Evolutionary conservation across 106 monocot genomes (phyloP).

Genomic region (Hemerocallis citrina): DNA sequence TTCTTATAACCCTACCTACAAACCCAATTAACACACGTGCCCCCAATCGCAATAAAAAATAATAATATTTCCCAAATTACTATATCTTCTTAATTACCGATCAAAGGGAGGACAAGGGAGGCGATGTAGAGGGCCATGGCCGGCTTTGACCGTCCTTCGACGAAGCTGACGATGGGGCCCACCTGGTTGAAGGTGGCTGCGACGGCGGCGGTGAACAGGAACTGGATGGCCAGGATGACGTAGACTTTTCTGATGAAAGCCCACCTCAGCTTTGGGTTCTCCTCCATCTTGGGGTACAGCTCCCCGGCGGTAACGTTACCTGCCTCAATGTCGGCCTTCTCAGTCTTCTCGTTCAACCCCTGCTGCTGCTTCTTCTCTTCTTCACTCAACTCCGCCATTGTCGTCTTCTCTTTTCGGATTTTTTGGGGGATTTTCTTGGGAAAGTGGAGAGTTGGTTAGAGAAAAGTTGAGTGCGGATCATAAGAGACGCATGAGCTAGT

Average conservation of each 20-base stretch:
- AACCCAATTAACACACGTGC: no score
- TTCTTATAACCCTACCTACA: no score
- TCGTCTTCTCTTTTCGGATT: no score
- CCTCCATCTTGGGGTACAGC: conserved; percentile 21
- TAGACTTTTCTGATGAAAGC: conserved; percentile 35
- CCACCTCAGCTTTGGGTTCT: conserved; percentile 27
- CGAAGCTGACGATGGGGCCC: conserved; percentile 16
- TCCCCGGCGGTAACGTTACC: background rate
- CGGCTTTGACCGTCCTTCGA: background rate
- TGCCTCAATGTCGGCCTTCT: conserved; percentile 15
- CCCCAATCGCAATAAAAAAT: no score
- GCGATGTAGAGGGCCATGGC: background rate
- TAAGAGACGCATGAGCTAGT: no score
- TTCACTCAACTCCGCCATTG: no score
- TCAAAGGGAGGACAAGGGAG: background rate
- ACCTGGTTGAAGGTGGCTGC: conserved; percentile 10
- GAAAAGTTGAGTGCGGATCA: no score
- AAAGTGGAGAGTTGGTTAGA: no score
- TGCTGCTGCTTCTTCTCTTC: background rate
- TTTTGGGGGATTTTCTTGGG: no score
- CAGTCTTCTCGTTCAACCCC: background rate
- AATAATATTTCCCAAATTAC: no score
- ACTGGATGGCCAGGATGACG: conserved; percentile 20
- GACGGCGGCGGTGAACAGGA: conserved; percentile 17
- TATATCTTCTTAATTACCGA: conserved; percentile 1